Percentiles rank a stretch among this genome's conserved stretches.
Conservation (phyloP, 2,329 filamentous ascomycete genomes). For the Phyllosticta ampelicida region DNA sequence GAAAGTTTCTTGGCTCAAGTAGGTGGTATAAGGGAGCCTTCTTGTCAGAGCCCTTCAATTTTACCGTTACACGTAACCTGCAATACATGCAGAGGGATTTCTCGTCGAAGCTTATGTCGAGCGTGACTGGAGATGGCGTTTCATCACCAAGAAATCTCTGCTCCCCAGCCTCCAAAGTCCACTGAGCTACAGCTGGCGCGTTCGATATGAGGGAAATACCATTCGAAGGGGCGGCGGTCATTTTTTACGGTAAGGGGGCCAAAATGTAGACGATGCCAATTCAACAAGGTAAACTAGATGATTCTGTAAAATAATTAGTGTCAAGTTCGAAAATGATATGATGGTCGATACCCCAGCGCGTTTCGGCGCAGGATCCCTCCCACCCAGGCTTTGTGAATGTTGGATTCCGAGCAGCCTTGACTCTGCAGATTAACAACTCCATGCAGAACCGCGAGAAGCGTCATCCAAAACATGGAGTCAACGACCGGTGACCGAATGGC, state of each 20-base stretch:
- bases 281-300: neutral
- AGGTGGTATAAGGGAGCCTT: neutral
- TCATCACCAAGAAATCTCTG: neutral
- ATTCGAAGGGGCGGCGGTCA: neutral
- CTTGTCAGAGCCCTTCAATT: neutral
- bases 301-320: neutral
- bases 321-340: neutral
- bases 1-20: neutral
- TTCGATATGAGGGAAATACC: neutral
- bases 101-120: neutral
- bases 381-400: neutral
- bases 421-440: neutral
- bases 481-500: neutral
- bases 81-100: neutral
- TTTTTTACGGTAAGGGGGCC: neutral
- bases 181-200: neutral
- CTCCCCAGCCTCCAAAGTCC: neutral
- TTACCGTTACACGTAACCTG: neutral
- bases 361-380: neutral
- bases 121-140: neutral
- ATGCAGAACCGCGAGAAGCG: neutral
- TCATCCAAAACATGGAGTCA: neutral
- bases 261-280: neutral
- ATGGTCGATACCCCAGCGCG: neutral
- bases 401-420: neutral